Conservation (phyloP, 768 basidiomycete genomes). For the Boletus vermiculosoides region DNA sequence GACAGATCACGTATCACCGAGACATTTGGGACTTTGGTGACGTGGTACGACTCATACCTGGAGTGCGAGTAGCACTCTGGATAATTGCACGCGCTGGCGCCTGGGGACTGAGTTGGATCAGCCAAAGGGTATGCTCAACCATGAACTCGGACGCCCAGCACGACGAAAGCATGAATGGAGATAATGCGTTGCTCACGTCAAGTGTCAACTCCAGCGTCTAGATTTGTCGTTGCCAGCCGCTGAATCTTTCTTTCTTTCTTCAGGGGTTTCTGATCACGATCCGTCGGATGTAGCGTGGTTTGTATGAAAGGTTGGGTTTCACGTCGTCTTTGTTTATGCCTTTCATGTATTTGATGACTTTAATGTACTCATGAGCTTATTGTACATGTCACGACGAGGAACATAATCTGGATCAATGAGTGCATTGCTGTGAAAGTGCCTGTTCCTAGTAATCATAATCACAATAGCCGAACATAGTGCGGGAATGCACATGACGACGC, state of each 20-base stretch:
- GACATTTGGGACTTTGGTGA: conserved; percentile 84
- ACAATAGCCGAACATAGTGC: background rate
- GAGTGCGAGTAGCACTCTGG: conserved; percentile 67
- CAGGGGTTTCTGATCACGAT: background rate
- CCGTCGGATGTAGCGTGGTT: background rate
- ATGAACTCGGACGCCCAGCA: conserved; percentile 1
- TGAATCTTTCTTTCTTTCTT: background rate
- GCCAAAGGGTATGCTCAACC: conserved; percentile 15
- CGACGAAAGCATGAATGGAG: conserved; percentile 1
- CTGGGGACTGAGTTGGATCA: conserved; percentile 47
- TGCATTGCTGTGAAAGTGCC: background rate
- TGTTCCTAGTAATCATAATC: background rate
- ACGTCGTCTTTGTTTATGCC: background rate
- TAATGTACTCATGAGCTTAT: conserved; percentile 5
- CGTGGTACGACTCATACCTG: conserved; percentile 69
- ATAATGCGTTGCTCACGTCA: conserved; percentile 16
- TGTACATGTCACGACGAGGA: background rate
- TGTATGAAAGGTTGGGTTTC: background rate
- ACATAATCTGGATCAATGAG: background rate
- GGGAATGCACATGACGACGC: background rate
- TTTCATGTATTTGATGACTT: conserved; percentile 11
- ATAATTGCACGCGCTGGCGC: conserved; percentile 62
- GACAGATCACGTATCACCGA: conserved; percentile 75
- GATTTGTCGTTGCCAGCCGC: background rate
- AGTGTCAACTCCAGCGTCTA: conserved; percentile 9